Evolutionary conservation across 108 stramenopile species (phyloP).

Genomic region (Discostella stelligeroides): DNA sequence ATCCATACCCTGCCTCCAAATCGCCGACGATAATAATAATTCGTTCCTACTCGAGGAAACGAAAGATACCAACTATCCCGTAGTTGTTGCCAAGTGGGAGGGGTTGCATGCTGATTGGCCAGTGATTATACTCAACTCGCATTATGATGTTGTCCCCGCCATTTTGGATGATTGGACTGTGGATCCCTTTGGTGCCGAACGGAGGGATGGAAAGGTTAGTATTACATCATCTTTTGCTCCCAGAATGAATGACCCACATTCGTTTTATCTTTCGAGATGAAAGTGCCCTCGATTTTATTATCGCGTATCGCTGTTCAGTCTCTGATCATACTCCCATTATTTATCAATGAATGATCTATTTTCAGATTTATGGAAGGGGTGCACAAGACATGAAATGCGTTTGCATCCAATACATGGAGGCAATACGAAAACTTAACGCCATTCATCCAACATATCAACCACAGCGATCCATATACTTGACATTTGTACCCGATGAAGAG

Average conservation of each 20-base stretch:
- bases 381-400: conserved; percentile 98
- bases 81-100: conserved; percentile 86
- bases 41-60: conserved; percentile 52
- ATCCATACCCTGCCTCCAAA: conserved; percentile 27
- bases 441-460: conserved; percentile 52
- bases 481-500: conserved; percentile 56
- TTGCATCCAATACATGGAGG: conserved; percentile 93
- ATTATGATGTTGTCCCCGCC: conserved; percentile 97
- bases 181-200: conserved; percentile 82
- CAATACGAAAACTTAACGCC: conserved; percentile 54
- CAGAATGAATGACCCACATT: neutral
- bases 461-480: conserved; percentile 63
- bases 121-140: conserved; percentile 88
- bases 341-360: too few relatives aligned
- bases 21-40: too few relatives aligned
- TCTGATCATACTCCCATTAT: neutral
- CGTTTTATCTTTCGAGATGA: neutral
- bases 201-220: conserved; percentile 67
- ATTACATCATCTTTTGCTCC: neutral
- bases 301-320: neutral
- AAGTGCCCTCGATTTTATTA: neutral
- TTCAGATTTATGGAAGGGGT: conserved; percentile 86
- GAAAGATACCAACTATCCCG: conserved; percentile 72
- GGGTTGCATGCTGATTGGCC: conserved; percentile 81
- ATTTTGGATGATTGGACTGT: conserved; percentile 69